Evolutionary conservation across 306 rosid species (phyloP).

Genomic region (Trifolium repens): DNA sequence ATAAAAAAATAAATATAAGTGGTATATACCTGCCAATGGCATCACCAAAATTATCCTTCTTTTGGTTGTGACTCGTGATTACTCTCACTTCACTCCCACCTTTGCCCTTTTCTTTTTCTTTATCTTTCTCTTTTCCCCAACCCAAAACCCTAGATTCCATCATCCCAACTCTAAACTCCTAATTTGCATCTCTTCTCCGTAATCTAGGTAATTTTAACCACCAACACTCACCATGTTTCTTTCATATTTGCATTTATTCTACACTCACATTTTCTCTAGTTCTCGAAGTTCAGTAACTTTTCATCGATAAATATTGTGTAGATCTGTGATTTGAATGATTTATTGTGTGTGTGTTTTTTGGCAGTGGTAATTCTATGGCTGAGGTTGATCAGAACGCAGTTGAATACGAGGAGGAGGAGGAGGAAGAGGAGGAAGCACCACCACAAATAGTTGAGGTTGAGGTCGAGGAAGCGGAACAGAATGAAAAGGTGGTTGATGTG

Average conservation of each 20-base stretch:
- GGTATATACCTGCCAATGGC: background rate
- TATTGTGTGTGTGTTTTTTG: conserved; percentile 2
- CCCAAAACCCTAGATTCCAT: conserved; percentile 40
- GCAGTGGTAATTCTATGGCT: conserved; percentile 59
- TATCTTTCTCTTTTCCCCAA: background rate
- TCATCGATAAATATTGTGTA: background rate
- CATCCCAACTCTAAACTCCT: background rate
- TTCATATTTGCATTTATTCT: background rate
- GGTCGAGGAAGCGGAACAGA: conserved; percentile 49
- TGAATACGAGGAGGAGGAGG: conserved; percentile 40
- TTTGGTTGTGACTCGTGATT: no score
- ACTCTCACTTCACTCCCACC: background rate
- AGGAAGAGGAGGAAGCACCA: conserved; percentile 31
- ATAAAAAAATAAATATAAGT: no score
- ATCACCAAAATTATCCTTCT: background rate
- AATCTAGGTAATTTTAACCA: conserved; percentile 46
- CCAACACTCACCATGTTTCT: background rate
- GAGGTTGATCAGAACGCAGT: conserved; percentile 57
- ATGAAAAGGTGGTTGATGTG: conserved; percentile 53
- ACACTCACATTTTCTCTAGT: background rate
- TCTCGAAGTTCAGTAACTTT: background rate
- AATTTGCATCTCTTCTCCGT: conserved; percentile 1
- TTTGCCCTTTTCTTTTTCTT: no score
- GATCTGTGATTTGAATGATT: background rate
- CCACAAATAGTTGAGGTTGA: conserved; percentile 44